Conservation (phyloP, 164 flowering plant genomes). For the Saururus chinensis region DNA sequence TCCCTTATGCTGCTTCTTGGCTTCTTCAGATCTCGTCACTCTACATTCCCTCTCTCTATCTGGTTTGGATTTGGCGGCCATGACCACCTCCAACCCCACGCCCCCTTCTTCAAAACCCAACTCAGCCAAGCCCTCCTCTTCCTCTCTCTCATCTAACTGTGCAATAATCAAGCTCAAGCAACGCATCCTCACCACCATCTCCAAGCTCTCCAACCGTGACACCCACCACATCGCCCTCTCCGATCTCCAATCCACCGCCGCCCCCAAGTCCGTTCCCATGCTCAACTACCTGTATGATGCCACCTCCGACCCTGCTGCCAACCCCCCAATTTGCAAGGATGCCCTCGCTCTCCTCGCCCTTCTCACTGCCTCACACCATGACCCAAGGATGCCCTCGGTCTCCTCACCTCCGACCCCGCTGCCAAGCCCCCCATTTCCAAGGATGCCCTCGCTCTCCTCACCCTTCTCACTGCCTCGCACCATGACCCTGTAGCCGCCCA, state of each 20-base stretch:
- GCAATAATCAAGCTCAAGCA: constrained; percentile 90
- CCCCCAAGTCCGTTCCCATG: constrained; percentile 63
- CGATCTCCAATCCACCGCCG: constrained; percentile 57
- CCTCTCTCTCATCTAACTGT: constrained; percentile 57
- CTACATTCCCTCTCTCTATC: neutral
- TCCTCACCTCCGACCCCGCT: too few relatives aligned
- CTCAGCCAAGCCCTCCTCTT: constrained; percentile 10
- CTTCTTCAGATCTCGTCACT: neutral
- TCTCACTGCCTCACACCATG: constrained; percentile 42
- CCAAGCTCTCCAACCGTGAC: constrained; percentile 86
- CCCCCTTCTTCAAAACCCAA: constrained; percentile 12
- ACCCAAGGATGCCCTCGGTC: too few relatives aligned
- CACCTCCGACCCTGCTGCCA: constrained; percentile 39
- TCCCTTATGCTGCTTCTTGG: too few relatives aligned
- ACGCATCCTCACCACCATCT: constrained; percentile 57
- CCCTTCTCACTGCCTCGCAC: too few relatives aligned
- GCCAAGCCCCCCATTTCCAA: too few relatives aligned
- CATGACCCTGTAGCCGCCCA: constrained; percentile 59
- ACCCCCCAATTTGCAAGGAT: constrained; percentile 73
- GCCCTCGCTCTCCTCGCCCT: constrained; percentile 48
- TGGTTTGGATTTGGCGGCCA: neutral
- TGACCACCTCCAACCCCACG: neutral
- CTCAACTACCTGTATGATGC: constrained; percentile 79
- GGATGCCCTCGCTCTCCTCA: too few relatives aligned
- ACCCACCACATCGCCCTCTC: constrained; percentile 83